phyloP scores from a whole-genome alignment of 768 basidiomycete genomes.

The Russula earlei region DNA sequence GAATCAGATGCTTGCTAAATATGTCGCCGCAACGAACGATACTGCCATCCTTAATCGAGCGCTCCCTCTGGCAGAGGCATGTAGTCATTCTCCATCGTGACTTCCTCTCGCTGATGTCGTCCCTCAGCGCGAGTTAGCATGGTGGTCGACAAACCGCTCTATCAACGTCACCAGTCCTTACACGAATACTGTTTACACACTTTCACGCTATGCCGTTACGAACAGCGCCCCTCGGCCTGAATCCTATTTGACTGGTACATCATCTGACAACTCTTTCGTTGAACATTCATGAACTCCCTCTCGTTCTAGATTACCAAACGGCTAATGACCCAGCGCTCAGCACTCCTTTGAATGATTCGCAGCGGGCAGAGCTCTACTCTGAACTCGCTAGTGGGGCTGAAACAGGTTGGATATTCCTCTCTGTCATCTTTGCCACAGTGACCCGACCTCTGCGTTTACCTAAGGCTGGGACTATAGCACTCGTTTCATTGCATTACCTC shows the following conservation, averaged over 20 bases:
- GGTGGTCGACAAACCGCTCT: slow-evolving; percentile 76
- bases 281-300: background rate
- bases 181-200: slow-evolving; percentile 51
- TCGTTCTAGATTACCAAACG: slow-evolving; percentile 57
- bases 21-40: slow-evolving; percentile 65
- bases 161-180: slow-evolving; percentile 59
- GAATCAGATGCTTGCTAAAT: slow-evolving; percentile 77
- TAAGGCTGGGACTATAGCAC: slow-evolving; percentile 33
- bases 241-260: slow-evolving; percentile 55
- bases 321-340: slow-evolving; percentile 53
- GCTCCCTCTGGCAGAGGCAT: slow-evolving; percentile 74
- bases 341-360: slow-evolving; percentile 48
- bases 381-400: slow-evolving; percentile 88
- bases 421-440: no score
- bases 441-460: background rate
- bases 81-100: slow-evolving; percentile 12
- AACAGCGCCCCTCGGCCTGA: slow-evolving; percentile 88
- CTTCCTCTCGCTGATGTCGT: background rate
- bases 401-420: slow-evolving; percentile 37
- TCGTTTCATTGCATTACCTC: slow-evolving; percentile 35
- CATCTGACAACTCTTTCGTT: background rate
- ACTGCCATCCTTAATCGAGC: slow-evolving; percentile 66
- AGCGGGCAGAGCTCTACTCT: slow-evolving; percentile 61
- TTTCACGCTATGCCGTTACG: slow-evolving; percentile 68
- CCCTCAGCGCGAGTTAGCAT: slow-evolving; percentile 61